Base-by-base conservation (phyloP, 805 yeast species). In the Kuraishia cidri region DNA sequence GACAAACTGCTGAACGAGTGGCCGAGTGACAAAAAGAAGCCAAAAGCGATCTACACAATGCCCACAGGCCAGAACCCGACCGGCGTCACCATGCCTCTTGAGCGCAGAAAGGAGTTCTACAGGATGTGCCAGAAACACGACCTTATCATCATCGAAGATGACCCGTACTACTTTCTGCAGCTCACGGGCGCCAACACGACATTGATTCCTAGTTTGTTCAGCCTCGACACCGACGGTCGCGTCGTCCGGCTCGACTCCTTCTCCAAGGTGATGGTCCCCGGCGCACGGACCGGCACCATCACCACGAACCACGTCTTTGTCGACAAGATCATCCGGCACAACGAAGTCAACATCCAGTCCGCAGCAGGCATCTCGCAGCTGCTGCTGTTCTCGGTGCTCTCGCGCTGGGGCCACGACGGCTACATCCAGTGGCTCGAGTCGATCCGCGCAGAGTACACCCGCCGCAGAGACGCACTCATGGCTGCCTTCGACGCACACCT, bases 61-160 rank as follows among this genome's bases (percentile, higher is more conserved):
- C 75, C 83, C 26, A 75, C 86, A 9, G 94, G 94, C 29, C 94
- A 85, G 54, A 84, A 85, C 58, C 95, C 95, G 31, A 76, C 87
- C 11, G 94, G 94, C 6, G 66, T 78, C 12, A 71, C 80, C 4
- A 72, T 80, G 52, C 60, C 76, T 22, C 45, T 50, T 4, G 72
- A 69, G 40, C 64, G 86, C 45, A 72, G 86, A 52, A 48, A 56
- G 36, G 63, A 64, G 29, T 62, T 84, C 37, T 78, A 80, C 48
- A 61, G 64, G 24, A 47, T 84, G 31, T 76, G 83, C 34, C 69
- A 67, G 45, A 73, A 76, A 50, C 81, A 77, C 52, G 81, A 83
- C 53, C 50, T 84, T 35, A 48, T 85, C 21, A 75, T 84, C 36
- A 54, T 83, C 34, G 94, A 85, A 56, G 95, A 84, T 52, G 94